These are phyloP conservation scores for Penstemon eatonii DNA, from an alignment of 257 asterid species.

Conservation along the genomic window DNA sequence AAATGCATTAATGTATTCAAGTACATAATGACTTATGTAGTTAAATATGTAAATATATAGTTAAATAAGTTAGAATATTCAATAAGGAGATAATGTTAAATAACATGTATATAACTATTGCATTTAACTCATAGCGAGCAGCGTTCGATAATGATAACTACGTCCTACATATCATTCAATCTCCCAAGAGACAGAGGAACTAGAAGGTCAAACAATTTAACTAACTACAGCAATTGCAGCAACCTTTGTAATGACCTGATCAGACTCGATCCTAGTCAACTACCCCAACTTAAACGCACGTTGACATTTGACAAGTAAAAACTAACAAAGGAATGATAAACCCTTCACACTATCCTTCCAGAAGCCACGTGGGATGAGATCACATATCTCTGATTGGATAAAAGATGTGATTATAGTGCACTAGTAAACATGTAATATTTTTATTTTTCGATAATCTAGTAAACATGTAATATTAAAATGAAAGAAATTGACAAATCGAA, in stretches of 20 bases:
- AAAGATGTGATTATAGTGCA: slow-evolving; percentile 15
- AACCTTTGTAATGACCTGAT: not conserved
- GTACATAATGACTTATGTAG: too few relatives aligned
- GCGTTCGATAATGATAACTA: too few relatives aligned
- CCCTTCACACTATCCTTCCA: not conserved
- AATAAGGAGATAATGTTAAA: too few relatives aligned
- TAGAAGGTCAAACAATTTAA: not conserved
- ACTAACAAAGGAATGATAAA: not conserved
- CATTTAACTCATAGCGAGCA: too few relatives aligned
- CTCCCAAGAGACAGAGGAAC: not conserved
- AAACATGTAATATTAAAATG: slow-evolving; percentile 15
- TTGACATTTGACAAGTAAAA: slow-evolving; percentile 2
- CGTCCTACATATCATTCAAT: not conserved
- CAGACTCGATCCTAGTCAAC: not conserved
- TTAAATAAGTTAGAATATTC: too few relatives aligned
- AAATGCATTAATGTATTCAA: too few relatives aligned
- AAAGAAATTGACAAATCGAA: slow-evolving; percentile 13
- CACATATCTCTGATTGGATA: not conserved
- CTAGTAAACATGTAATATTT: slow-evolving; percentile 13
- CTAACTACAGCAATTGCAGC: not conserved
- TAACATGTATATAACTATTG: too few relatives aligned
- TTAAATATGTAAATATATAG: too few relatives aligned
- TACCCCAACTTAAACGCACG: slow-evolving; percentile 5
- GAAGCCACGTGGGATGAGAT: not conserved
- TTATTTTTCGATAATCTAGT: not conserved